A percentile compares a stretch with the other conserved stretches of the same genome.
Conservation (phyloP, 495 filamentous ascomycete species). For the Sabuloglossum arenarium region DNA sequence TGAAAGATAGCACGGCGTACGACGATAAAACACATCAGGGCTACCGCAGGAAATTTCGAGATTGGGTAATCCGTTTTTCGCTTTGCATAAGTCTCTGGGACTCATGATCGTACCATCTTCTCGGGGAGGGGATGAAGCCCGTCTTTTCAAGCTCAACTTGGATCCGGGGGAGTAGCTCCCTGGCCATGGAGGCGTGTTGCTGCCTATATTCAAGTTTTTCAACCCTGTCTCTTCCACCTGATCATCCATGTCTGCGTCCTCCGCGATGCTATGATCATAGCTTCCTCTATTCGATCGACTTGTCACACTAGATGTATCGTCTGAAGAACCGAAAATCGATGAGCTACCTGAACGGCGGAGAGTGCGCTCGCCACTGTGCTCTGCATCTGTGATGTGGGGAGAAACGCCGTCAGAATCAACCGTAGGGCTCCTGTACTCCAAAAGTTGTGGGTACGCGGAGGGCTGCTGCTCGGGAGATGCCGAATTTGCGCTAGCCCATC, state of each 20-base stretch:
- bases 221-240: constrained; percentile 19
- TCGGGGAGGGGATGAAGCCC: constrained; percentile 55
- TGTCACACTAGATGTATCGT: neutral
- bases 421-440: neutral
- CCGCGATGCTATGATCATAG: constrained; percentile 43
- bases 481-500: neutral
- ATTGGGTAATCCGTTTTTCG: neutral
- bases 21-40: constrained; percentile 19
- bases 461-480: neutral
- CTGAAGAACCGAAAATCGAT: neutral
- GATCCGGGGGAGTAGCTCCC: constrained; percentile 23
- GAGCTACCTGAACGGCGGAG: neutral
- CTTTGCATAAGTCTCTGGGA: neutral
- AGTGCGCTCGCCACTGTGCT: neutral
- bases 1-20: neutral
- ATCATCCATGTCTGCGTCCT: constrained; percentile 26
- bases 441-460: neutral
- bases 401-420: neutral
- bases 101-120: constrained; percentile 3
- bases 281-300: constrained; percentile 19
- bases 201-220: constrained; percentile 20
- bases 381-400: neutral
- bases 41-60: neutral
- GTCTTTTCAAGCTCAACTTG: constrained; percentile 45
- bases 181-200: constrained; percentile 21